Evolutionary conservation across 139 green algal species (phyloP), one percentile per base, ranked within the genome.

Genomic region (Chlamydomonas eustigma): DNA sequence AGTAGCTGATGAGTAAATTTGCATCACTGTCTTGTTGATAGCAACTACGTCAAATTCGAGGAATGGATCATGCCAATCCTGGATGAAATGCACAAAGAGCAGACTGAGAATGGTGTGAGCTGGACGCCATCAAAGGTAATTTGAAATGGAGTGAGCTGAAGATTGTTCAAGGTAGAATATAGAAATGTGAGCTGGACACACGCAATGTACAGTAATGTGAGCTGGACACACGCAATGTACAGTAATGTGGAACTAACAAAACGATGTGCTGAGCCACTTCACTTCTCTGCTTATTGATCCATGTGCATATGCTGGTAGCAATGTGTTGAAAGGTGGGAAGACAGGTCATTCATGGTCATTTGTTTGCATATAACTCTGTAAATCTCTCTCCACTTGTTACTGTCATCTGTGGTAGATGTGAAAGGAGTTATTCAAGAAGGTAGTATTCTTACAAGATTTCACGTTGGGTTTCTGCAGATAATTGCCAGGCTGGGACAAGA

Each of bases 11-110:
- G n/a, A n/a, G n/a, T n/a, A n/a, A n/a, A n/a, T n/a, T n/a, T n/a
- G n/a, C n/a, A n/a, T n/a, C n/a, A n/a, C n/a, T n/a, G n/a, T n/a
- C n/a, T n/a, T n/a, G n/a, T n/a, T n/a, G n/a, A n/a, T n/a, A 58
- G 85, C 76, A 99, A 99, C 84, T 99, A 99, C 90, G 98, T 95
- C 89, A 81, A 85, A 37, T 99, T 99, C 85, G 96, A 99, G 83
- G 96, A 99, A 78, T 99, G 94, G 94, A 92, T 98, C 66, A 96
- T 98, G 87, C 96, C 96, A 22, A 92, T 99, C 18, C 86, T 99
- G 74, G 93, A 98, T 70, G 76, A 78, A 3, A 94, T 98, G 88
- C 78, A 96, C n/a, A 73, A 79, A 44, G 93, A 99, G 84, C 96
- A 99, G 84, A 66, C 92, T 39, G 67, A 90, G 50, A 35, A 95